Conservation (phyloP, 1,139 yeast genomes). For the Suhomyces chickasaworum region DNA sequence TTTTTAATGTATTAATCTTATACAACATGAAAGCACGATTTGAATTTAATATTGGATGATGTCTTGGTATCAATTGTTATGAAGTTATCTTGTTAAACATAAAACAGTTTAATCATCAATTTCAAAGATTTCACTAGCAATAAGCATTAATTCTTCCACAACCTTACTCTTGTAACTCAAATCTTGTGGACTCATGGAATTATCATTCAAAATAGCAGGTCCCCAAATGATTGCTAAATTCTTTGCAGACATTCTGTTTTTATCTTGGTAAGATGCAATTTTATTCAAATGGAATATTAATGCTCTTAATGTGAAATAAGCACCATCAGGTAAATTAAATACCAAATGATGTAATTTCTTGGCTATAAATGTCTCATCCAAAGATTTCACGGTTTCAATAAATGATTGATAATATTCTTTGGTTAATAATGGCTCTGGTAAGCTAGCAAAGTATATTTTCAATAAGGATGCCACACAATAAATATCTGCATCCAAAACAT, state of each 20-base stretch:
- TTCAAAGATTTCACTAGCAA: slow-evolving; percentile 87
- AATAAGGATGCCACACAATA: slow-evolving; percentile 70
- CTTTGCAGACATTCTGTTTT: slow-evolving; percentile 79
- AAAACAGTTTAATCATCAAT: slow-evolving; percentile 44
- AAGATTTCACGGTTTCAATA: slow-evolving; percentile 70
- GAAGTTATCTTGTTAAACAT: background rate
- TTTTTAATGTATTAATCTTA: slow-evolving; percentile 18
- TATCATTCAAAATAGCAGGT: slow-evolving; percentile 74
- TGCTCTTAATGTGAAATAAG: slow-evolving; percentile 86
- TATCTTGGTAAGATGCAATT: slow-evolving; percentile 62
- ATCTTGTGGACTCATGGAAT: slow-evolving; percentile 69
- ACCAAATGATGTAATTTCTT: slow-evolving; percentile 86
- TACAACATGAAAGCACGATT: background rate
- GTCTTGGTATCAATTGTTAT: background rate
- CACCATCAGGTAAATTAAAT: slow-evolving; percentile 90
- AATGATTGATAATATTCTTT: slow-evolving; percentile 56
- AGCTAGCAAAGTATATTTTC: slow-evolving; percentile 64
- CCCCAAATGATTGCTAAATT: slow-evolving; percentile 93
- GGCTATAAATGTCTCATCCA: slow-evolving; percentile 52
- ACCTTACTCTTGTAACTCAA: slow-evolving; percentile 79
- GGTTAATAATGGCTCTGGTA: slow-evolving; percentile 74
- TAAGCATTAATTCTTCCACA: slow-evolving; percentile 77
- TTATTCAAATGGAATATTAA: slow-evolving; percentile 81
- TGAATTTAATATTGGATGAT: too few relatives aligned
- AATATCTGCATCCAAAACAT: slow-evolving; percentile 68